Base-by-base conservation (phyloP, 1,284 basidiomycete species). In the Quambalaria eucalypti region DNA sequence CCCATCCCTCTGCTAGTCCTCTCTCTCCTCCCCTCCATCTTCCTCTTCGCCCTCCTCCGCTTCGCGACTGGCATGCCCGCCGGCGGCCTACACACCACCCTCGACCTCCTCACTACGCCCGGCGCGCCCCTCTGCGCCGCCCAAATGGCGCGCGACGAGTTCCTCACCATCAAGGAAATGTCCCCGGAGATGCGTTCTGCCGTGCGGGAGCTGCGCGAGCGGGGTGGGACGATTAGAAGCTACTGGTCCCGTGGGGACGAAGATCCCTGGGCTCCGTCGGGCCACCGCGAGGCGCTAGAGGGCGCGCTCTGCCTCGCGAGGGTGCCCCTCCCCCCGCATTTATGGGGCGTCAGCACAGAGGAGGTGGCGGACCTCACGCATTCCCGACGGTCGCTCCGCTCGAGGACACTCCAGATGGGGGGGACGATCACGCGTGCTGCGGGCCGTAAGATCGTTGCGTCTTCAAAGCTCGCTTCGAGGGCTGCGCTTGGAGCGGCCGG, bases 111-210 rank as follows among this genome's bases (percentile, higher is more conserved):
- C 5, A 51, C 56, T 2, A 67, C 60, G 0, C 50, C 30, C 2
- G 58, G 61, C 1, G 65, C 62, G 1, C 65, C 66, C 4, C 21
- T 38, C 23, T 64, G 64, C 25, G 60, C 65, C 2, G 51, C 69
- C 8, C 26, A 26, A 9, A 68, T 71, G 69, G 69, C 66, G 0
- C 44, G 52, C 8, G 57, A 71, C 5, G 69, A 71, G 40, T 64
- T 71, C 4, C 61, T 66, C 10, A 57, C 55, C 7, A 19, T 12
- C 16, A 30, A 55, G 5, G 28, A n/a, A 1, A 39, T 58, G 1
- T 38, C 56, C 7, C 44, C 47, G 8, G 59, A 59, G 40, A 62
- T 56, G 55, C 54, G 56, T 8, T 31, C 50, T 19, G 56, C 51
- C 19, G 59, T 60, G 19, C 48, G 44, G 33, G 40, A 30, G 42